Percentiles rank a stretch among this genome's conserved stretches.
These are phyloP conservation scores for Oryza glaberrima DNA, from an alignment of 176 grass and related monocot genomes.

Conservation along the genomic window DNA sequence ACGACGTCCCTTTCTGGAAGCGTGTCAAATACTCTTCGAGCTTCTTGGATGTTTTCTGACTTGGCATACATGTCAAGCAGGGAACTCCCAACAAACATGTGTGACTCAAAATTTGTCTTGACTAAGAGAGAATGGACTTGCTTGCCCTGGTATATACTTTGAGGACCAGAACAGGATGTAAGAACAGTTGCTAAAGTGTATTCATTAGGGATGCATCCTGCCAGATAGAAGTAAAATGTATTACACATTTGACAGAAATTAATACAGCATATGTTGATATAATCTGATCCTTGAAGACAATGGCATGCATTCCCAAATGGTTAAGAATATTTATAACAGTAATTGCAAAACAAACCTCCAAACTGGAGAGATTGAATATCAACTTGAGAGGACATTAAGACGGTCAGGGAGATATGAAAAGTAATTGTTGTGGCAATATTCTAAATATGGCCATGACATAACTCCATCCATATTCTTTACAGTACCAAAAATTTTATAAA, in stretches of 20 bases:
- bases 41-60: conserved; percentile 59
- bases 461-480: background rate
- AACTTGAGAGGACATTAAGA: background rate
- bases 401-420: background rate
- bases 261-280: conserved; percentile 18
- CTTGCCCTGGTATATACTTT: conserved; percentile 42
- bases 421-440: background rate
- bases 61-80: conserved; percentile 80
- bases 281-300: conserved; percentile 35
- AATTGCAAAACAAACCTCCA: conserved; percentile 15
- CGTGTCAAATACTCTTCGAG: conserved; percentile 61
- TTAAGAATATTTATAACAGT: background rate
- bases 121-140: conserved; percentile 65
- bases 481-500: background rate
- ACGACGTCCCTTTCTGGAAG: conserved; percentile 74
- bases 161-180: conserved; percentile 50
- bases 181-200: conserved; percentile 68
- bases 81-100: conserved; percentile 76
- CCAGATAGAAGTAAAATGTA: conserved; percentile 27
- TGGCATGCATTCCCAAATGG: background rate
- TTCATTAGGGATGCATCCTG: conserved; percentile 72
- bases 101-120: conserved; percentile 67
- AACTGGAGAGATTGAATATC: conserved; percentile 1
- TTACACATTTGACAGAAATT: conserved; percentile 34
- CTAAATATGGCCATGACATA: background rate